Evolutionary conservation across 2,329 filamentous ascomycete genomes (phyloP), one percentile per base, ranked within the genome.

Genomic region (Diaporthe sp.): DNA sequence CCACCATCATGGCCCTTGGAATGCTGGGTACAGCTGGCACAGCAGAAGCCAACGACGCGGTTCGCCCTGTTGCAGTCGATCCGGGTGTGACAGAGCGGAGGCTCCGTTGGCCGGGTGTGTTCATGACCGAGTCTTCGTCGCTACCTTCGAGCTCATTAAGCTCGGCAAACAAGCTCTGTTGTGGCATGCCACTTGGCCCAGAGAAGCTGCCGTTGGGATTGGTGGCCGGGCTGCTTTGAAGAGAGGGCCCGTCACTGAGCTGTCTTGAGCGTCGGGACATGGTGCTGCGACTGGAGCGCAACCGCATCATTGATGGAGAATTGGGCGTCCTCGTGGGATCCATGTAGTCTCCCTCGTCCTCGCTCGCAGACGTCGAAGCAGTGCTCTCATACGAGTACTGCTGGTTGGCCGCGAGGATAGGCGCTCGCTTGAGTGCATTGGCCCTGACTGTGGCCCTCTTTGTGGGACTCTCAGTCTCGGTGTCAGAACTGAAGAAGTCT

Each of bases 131-230:
- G 77, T 93, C 93, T 76, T 95, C 94, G 77, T 95, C 94, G 79
- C 94, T 93, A 78, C 92, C 91, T 77, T 91, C 93, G 58, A 98
- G 87, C 78, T 95, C 94, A 72, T 94, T 95, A 57, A 99, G 89
- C 84, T 99, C 97, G 55, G 95, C 95, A 82, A 97, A 98, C 70
- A 99, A 87, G 81, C 94, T 98, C 86, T 98, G 94, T 22, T 22
- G 91, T 90, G 25, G 81, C 85, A 58, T 84, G 83, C 74, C 89
- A 85, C 13, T 90, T 87, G 4, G 89, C 61, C 85, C 86, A 73
- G 85, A 81, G 63, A 83, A 83, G 77, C 86, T 89, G 79, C 87
- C 88, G 76, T 86, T 88, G 25, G 84, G 85, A 77, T 89, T 87
- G 81, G 90, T 91, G 67, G 88, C 88, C 25, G 90, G 92, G 76